These are phyloP conservation scores for Aspergillus pseudoterreus DNA, from an alignment of 2,329 filamentous ascomycete species.

Conservation along the genomic window DNA sequence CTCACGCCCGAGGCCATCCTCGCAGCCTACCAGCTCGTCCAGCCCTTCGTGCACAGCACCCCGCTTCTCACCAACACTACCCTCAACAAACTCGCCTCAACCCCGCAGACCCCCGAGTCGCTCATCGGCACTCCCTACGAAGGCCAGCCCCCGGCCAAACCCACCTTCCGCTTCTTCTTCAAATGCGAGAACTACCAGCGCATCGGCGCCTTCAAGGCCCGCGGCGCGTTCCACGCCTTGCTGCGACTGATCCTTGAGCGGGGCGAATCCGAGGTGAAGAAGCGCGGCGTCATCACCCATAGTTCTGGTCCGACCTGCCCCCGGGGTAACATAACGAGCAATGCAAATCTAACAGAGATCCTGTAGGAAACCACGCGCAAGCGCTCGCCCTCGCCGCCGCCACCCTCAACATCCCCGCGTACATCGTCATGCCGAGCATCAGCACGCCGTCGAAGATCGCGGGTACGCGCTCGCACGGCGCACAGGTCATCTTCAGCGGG, in stretches of 20 bases:
- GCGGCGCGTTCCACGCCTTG: slow-evolving; percentile 86
- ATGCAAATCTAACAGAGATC: background rate
- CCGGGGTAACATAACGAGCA: background rate
- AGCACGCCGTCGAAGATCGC: slow-evolving; percentile 82
- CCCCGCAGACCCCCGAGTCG: slow-evolving; percentile 55
- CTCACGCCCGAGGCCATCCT: slow-evolving; percentile 70
- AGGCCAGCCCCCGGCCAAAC: slow-evolving; percentile 56
- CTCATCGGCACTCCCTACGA: slow-evolving; percentile 57
- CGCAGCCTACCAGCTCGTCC: slow-evolving; percentile 69
- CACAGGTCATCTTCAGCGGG: slow-evolving; percentile 75
- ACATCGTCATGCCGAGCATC: slow-evolving; percentile 91
- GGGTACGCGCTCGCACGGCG: slow-evolving; percentile 74
- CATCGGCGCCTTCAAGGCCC: slow-evolving; percentile 86
- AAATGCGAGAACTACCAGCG: slow-evolving; percentile 94
- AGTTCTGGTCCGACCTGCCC: slow-evolving; percentile 63
- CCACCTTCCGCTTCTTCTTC: slow-evolving; percentile 75
- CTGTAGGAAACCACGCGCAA: slow-evolving; percentile 85
- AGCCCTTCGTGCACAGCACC: slow-evolving; percentile 73
- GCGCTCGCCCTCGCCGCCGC: slow-evolving; percentile 81
- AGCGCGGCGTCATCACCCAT: slow-evolving; percentile 80
- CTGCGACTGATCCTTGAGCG: slow-evolving; percentile 62
- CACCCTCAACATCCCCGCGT: slow-evolving; percentile 68
- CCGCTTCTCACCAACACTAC: slow-evolving; percentile 78
- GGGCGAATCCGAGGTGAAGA: slow-evolving; percentile 58
- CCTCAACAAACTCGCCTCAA: slow-evolving; percentile 70